Base-by-base conservation (phyloP, 1,284 basidiomycete genomes). In the Melampsora occidentalis region DNA sequence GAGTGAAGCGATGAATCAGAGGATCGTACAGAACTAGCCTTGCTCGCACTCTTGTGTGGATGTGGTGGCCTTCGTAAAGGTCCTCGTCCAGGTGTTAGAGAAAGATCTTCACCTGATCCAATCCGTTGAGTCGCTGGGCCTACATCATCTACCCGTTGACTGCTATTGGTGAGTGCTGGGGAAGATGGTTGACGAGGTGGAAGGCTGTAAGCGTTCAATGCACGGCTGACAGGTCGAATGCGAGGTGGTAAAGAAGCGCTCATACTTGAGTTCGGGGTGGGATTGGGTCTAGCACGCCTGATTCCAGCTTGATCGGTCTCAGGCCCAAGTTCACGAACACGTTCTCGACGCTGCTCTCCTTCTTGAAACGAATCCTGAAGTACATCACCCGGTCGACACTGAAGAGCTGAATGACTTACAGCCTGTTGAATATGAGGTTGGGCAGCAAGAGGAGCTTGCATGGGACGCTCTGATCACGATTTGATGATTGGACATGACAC, bases 311-410 rank as follows among this genome's bases (percentile, higher is more conserved):
- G 51, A 12, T 76, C 73, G 31, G 62, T 39, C 35, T 76, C 66
- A 35, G 57, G 51, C 18, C 66, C 53, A 53, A 68, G 63, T 51
- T 76, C 73, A 20, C 73, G 73, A 39, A 66, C 48, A 22, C 33
- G 73, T 39, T 76, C 59, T 31, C 59, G 59, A 49, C 73, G 73
- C 5, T 65, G 64, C n/a, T 20, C 35, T 10, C 22, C 20, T 16
- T 53, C 28, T 33, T n/a, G n/a, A 14, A 51, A n/a, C 3, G 62
- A n/a, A 28, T 76, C 73, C 20, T 76, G 73, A 39, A 69, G 53
- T 22, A 69, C 31, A 46, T 76, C 73, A 64, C 73, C 73, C 5
- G 73, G 73, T 39, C 73, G 64, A 33, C 67, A n/a, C 18, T 53
- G 57, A 12, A 49, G 25, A 16, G 73, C 57, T 33, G 66, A 53